These are phyloP conservation scores for Curvularia sp. DNA, from an alignment of 2,329 filamentous ascomycete genomes.

Conservation along the genomic window DNA sequence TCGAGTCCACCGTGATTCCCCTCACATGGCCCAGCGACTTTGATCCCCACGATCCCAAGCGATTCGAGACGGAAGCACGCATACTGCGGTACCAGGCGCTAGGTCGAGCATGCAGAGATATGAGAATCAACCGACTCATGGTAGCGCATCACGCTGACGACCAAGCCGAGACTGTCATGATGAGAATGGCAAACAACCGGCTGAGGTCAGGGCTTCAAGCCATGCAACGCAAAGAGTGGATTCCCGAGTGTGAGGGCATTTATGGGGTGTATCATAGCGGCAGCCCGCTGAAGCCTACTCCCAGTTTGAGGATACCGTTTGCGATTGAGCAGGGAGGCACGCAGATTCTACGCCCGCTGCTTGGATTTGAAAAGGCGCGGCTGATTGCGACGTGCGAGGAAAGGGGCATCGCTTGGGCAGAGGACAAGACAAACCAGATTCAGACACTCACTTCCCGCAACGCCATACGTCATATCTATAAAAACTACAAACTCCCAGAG, in stretches of 20 bases:
- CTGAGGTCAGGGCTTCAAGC: conserved; percentile 73
- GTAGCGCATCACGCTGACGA: conserved; percentile 90
- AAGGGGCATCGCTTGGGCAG: conserved; percentile 75
- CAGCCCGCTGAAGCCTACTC: conserved; percentile 17
- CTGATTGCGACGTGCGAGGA: conserved; percentile 77
- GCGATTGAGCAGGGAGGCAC: conserved; percentile 70
- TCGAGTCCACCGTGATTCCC: conserved; percentile 43
- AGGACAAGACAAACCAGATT: conserved; percentile 84
- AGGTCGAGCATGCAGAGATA: conserved; percentile 64
- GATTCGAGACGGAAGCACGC: conserved; percentile 80
- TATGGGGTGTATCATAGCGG: conserved; percentile 67
- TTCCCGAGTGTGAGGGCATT: conserved; percentile 84
- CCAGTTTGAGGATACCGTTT: conserved; percentile 35
- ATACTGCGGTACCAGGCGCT: conserved; percentile 74
- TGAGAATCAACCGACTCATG: conserved; percentile 67
- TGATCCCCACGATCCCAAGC: conserved; percentile 58
- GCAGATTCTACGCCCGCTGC: conserved; percentile 70
- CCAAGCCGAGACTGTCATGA: conserved; percentile 86
- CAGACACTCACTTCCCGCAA: conserved; percentile 80
- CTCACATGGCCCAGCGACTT: conserved; percentile 49
- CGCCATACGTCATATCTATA: conserved; percentile 73
- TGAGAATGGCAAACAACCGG: conserved; percentile 74
- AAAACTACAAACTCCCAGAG: conserved; percentile 66
- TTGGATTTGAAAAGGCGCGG: conserved; percentile 73
- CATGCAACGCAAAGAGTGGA: conserved; percentile 68